Evolutionary conservation across 2,329 filamentous ascomycete species (phyloP).

Genomic region (Didymella pomorum): DNA sequence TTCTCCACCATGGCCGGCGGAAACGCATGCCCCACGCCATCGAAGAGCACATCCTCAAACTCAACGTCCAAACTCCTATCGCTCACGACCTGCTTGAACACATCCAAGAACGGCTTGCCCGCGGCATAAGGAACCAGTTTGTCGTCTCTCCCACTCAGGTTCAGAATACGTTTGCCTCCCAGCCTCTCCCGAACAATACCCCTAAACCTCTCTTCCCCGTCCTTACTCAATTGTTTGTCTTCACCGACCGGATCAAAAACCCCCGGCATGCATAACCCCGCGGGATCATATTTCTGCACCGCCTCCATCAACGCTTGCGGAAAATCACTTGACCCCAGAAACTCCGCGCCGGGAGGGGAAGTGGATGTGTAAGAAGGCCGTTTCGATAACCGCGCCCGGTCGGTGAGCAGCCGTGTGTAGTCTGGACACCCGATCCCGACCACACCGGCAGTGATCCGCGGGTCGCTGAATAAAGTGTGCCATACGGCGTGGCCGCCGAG

Average conservation of each 20-base stretch:
- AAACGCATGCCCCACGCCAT: slow-evolving; percentile 74
- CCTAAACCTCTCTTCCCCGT: slow-evolving; percentile 34
- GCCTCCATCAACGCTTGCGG: slow-evolving; percentile 71
- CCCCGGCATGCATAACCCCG: slow-evolving; percentile 69
- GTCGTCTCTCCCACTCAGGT: slow-evolving; percentile 69
- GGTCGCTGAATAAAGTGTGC: slow-evolving; percentile 81
- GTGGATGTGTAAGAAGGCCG: slow-evolving; percentile 66
- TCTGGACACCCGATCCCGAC: slow-evolving; percentile 90
- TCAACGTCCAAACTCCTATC: slow-evolving; percentile 59
- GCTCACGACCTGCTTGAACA: slow-evolving; percentile 65
- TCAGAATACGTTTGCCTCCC: slow-evolving; percentile 47
- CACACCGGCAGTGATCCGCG: slow-evolving; percentile 78
- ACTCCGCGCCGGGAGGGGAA: slow-evolving; percentile 65
- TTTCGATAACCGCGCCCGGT: slow-evolving; percentile 77
- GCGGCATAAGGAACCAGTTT: slow-evolving; percentile 74
- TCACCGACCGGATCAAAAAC: slow-evolving; percentile 31
- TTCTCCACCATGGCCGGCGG: slow-evolving; percentile 71
- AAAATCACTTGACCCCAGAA: slow-evolving; percentile 81
- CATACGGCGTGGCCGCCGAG: slow-evolving; percentile 89
- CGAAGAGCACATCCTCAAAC: slow-evolving; percentile 72
- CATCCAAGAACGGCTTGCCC: slow-evolving; percentile 66
- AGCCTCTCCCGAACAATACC: slow-evolving; percentile 57
- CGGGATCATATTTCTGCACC: slow-evolving; percentile 75
- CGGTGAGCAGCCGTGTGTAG: slow-evolving; percentile 79
- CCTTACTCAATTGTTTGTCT: too few species aligned